Base-by-base conservation (phyloP, 176 grass and related monocot species). In the Poa pratensis region DNA sequence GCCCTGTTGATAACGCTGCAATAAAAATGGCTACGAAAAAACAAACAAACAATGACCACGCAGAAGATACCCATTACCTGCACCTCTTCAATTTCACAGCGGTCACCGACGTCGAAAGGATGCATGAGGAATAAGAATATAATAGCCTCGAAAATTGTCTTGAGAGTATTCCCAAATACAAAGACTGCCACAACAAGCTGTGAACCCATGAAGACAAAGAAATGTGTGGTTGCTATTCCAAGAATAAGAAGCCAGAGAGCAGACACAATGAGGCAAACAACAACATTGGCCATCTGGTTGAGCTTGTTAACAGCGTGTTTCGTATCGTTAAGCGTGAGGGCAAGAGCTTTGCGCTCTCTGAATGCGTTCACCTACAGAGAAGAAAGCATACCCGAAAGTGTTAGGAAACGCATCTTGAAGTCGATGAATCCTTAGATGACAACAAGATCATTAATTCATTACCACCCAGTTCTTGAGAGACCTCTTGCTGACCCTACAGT, bases 381-480 rank as follows among this genome's bases (percentile, higher is more conserved):
- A 13, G 40, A 72, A 48, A 46, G 20, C 69, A 72, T 43, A 15
- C 3, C 46, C 0, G 42, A 23, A 8, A 22, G 14, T 72, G n/a
- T 24, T 26, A 72, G 69, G 11, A 45, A 39, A 9, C 5, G 9
- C 2, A 72, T 72, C 12, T 46, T 26, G 12, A 72, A 16, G 69
- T 24, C 20, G 45, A 46, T 72, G 1, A 72, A 46, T 26, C 69
- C 40, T 72, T 71, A 2, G 13, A 46, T 15, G n/a, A 5, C 15
- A 72, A 49, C 3, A 3, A 5, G 78, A 10, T 51, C 64, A 81
- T 23, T 73, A 49, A 77, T 63, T 87, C 80, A 76, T 92, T 90
- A 98, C 96, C 96, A 98, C 96, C 96, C 93, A 98, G 22, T 82
- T 90, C 86, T 95, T 98, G 35, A 98, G 86, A 67, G 93, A 76